Percentiles rank a stretch among this genome's conserved stretches.
phyloP scores from a whole-genome alignment of 768 basidiomycete genomes.

The Tylopilus balloui region DNA sequence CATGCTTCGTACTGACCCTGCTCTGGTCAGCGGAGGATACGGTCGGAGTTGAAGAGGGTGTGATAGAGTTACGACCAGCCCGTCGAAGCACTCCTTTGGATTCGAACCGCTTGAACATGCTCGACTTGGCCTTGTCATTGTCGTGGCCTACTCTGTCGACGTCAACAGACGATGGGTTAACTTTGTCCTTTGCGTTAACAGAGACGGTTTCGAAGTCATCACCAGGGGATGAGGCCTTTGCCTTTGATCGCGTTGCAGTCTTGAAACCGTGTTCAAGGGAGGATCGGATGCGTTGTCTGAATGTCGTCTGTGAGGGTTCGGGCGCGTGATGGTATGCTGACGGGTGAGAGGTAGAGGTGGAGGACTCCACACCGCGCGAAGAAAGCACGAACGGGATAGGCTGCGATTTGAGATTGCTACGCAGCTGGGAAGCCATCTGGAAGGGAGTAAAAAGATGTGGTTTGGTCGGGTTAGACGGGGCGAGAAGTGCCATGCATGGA shows the following conservation, averaged over 20 bases:
- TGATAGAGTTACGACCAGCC: conserved; percentile 37
- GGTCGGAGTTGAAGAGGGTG: conserved; percentile 38
- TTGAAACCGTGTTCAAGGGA: conserved; percentile 65
- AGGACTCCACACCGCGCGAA: conserved; percentile 38
- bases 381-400: conserved; percentile 38
- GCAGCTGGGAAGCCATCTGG: conserved; percentile 43
- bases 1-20: conserved; percentile 26
- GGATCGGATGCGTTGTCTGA: conserved; percentile 56
- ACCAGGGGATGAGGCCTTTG: conserved; percentile 35
- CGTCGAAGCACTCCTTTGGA: conserved; percentile 51
- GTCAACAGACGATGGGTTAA: conserved; percentile 30
- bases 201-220: conserved; percentile 42
- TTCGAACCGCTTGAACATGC: conserved; percentile 45
- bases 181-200: conserved; percentile 42
- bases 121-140: conserved; percentile 40
- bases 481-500: conserved; percentile 44
- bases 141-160: conserved; percentile 27
- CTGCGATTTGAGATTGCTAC: conserved; percentile 31
- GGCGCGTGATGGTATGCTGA: conserved; percentile 28
- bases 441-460: conserved; percentile 40
- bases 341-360: conserved; percentile 31
- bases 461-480: conserved; percentile 37
- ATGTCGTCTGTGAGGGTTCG: conserved; percentile 46
- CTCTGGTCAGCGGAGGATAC: conserved; percentile 28
- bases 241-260: conserved; percentile 56